A percentile compares a stretch with the other conserved stretches of the same genome.
phyloP scores from a whole-genome alignment of 768 basidiomycete species.

The Pulveroboletus sp. region DNA sequence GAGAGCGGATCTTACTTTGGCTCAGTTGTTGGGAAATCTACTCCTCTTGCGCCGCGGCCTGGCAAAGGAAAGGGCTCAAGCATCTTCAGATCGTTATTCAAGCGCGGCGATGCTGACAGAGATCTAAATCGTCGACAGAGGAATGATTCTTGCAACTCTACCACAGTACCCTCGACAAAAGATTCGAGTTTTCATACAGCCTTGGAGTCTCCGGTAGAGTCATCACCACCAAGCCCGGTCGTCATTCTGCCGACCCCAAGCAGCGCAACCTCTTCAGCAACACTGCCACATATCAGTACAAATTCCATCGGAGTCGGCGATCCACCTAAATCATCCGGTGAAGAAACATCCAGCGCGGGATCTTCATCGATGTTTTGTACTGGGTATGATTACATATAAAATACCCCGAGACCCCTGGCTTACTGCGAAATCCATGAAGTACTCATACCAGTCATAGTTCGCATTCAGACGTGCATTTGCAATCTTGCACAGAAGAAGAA shows the following conservation, averaged over 20 bases:
- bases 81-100: not conserved
- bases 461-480: slow-evolving; percentile 5
- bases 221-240: slow-evolving; percentile 1
- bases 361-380: not conserved
- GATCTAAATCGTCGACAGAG: not conserved
- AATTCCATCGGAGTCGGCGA: not conserved
- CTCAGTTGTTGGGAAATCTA: not conserved
- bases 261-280: not conserved
- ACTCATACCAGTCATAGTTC: slow-evolving; percentile 13
- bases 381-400: slow-evolving; percentile 8
- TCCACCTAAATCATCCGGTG: not conserved
- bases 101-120: too few species aligned
- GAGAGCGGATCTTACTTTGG: slow-evolving; percentile 11
- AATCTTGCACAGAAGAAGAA: slow-evolving; percentile 1
- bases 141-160: not conserved
- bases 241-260: slow-evolving; percentile 14
- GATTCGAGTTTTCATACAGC: slow-evolving; percentile 7
- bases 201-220: slow-evolving; percentile 8
- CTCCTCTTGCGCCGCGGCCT: not conserved
- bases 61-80: not conserved
- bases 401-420: not conserved
- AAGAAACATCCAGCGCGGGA: not conserved
- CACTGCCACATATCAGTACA: too few species aligned
- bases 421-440: not conserved
- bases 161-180: not conserved